Percentiles rank a stretch among this genome's conserved stretches.
These are phyloP conservation scores for Colletotrichum endophyticum DNA, from an alignment of 2,329 filamentous ascomycete genomes.

Conservation along the genomic window DNA sequence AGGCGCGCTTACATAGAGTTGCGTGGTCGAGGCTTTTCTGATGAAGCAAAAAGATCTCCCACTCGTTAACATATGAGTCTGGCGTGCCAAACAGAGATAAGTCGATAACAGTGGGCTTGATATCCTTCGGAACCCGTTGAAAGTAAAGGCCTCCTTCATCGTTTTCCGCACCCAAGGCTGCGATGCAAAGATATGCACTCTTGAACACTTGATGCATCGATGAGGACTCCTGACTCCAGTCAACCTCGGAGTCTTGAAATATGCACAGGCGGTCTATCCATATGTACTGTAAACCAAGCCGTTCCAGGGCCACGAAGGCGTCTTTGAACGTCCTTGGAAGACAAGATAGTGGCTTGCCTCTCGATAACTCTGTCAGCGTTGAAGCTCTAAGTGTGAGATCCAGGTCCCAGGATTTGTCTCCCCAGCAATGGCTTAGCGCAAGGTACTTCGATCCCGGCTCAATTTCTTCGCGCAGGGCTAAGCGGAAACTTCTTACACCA, in stretches of 20 bases:
- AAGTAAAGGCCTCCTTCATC: neutral
- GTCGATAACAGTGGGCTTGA: neutral
- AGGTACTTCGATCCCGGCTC: fast-evolving
- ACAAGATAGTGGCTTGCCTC: neutral
- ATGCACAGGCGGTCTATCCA: neutral
- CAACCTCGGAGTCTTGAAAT: neutral
- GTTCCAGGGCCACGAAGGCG: neutral
- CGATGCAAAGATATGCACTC: neutral
- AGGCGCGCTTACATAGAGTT: neutral
- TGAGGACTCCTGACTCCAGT: neutral
- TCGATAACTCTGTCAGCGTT: fast-evolving
- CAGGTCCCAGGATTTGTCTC: neutral
- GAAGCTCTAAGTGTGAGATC: neutral
- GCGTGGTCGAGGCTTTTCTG: neutral
- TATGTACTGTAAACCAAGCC: neutral
- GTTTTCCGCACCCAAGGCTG: neutral
- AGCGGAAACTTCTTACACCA: neutral
- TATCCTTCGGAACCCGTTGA: fast-evolving
- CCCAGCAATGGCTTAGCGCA: neutral
- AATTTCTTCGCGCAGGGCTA: neutral
- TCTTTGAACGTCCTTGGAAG: neutral
- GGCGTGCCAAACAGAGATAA: neutral
- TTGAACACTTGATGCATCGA: neutral
- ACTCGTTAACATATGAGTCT: neutral
- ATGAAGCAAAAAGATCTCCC: neutral